Evolutionary conservation across 2,329 filamentous ascomycete species (phyloP).

Genomic region (Fusarium avenaceum): DNA sequence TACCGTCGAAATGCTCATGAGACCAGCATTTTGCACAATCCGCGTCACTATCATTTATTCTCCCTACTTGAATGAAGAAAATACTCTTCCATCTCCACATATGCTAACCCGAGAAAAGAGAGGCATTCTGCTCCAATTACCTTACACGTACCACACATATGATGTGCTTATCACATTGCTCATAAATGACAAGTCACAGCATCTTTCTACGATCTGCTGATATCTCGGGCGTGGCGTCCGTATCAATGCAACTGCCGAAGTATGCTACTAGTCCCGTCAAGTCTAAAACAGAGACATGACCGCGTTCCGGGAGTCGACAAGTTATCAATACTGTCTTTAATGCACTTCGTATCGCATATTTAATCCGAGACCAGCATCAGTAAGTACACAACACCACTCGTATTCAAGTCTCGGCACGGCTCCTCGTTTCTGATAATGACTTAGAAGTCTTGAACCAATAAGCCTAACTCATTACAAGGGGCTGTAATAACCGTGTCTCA

Average conservation of each 20-base stretch:
- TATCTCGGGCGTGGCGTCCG: neutral
- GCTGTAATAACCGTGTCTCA: constrained; percentile 4
- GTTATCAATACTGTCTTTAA: neutral
- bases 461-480: neutral
- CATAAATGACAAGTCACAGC: neutral
- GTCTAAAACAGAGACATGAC: neutral
- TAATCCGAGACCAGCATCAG: neutral
- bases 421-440: neutral
- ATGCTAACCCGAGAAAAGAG: neutral
- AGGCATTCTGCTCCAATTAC: neutral
- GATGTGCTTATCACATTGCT: neutral
- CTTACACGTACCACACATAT: neutral
- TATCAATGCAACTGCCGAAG: neutral
- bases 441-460: neutral
- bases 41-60: no score
- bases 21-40: no score
- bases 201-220: neutral
- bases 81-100: neutral
- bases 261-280: neutral
- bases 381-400: neutral
- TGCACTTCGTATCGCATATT: neutral
- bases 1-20: no score
- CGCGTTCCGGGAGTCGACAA: neutral
- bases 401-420: neutral
- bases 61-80: no score